Evolutionary conservation across 1,284 basidiomycete genomes (phyloP), one percentile per base, ranked within the genome.

Genomic region (Phlebopus sp.): DNA sequence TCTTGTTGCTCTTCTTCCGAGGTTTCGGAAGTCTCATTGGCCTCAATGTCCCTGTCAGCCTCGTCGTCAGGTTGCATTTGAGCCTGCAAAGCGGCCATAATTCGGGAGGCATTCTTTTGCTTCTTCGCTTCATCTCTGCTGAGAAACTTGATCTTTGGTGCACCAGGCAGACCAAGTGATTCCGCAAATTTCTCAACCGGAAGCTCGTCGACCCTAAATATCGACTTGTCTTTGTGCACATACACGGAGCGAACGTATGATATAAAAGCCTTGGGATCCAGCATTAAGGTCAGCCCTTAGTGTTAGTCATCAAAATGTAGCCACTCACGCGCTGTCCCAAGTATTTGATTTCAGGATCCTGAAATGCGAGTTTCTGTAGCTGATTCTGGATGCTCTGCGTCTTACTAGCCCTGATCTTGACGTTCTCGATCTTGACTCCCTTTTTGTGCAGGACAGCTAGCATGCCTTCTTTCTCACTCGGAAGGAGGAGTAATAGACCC

Each of bases 341-440:
- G 64, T 98, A 97, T 69, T 99, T 99, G 69, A 99, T 88, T 67
- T 99, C 93, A 0, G 94, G 90, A 53, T 97, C 94, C 69, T 94
- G 86, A 75, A 99, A 99, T 2, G 91, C 88, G 44, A 97, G 81
- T 44, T 84, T 91, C 69, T 99, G 97, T 47, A 99, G 76, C 68
- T 95, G 90, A 59, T 91, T 90, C 61, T 86, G 78, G 51, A 97
- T 86, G 58, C 79, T 85, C 62, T 90, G 85, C 47, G 90, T 90
- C 74, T 92, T 97, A 71, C 90, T 95, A 53, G 83, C 78, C 63
- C 87, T 86, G 56, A 95, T 89, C 70, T 97, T 97, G 71, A 97
- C 96, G 64, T 84, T 86, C 58, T 85, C 77, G 7, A 92, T 74
- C 47, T 82, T 76, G 30, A 99, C 78, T 9, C 79, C 79, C 67